Evolutionary conservation across 352 stramenopile species (phyloP), one percentile per base, ranked within the genome.

Genomic region (Globisporangium lucens): DNA sequence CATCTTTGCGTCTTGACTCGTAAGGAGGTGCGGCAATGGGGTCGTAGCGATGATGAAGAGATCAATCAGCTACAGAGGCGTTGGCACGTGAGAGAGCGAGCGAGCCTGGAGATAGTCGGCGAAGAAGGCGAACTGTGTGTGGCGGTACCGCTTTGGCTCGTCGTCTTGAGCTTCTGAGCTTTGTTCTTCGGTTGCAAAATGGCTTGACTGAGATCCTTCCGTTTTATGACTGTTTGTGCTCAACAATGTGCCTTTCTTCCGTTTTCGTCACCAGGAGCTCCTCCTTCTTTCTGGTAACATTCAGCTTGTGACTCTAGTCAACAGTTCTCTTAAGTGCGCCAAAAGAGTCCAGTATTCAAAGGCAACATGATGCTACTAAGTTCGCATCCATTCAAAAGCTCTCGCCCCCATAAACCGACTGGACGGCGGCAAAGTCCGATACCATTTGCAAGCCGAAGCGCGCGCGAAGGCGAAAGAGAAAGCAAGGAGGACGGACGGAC

Each of bases 1-100:
- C 85, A 91, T 91, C 24, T 4, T 47, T 13, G 53, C 36, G 29
- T 53, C 24, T 41, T n/a, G 13, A 46, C 29, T 2, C 24, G 20
- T 51, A 38, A 13, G 33, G 13, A 4, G 36, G 27, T 15, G 36
- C 10, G 36, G 17, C 12, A 33, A 4, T 33, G 15, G 4, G 35
- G 6, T 51, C 30, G 4, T 36, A 6, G 17, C n/a, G 41, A 4
- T 35, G 27, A 13, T 10, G 10, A 43, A 49, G 10, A 35, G 20
- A 4, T 38, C 15, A 13, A n/a, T n/a, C 7, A 59, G 53, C 7
- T 43, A 17, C 22, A 59, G 27, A 38, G 17, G 53, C 17, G 30
- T 22, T 43, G 20, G 15, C 43, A 51, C 43, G 41, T 22, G 15
- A n/a, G 41, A 1, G 17, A 22, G 17, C 43, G 17, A 51, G 43